A percentile compares a stretch with the other conserved stretches of the same genome.
These are phyloP conservation scores for Hibiscus mutabilis DNA, from an alignment of 345 rosid genomes.

Conservation along the genomic window DNA sequence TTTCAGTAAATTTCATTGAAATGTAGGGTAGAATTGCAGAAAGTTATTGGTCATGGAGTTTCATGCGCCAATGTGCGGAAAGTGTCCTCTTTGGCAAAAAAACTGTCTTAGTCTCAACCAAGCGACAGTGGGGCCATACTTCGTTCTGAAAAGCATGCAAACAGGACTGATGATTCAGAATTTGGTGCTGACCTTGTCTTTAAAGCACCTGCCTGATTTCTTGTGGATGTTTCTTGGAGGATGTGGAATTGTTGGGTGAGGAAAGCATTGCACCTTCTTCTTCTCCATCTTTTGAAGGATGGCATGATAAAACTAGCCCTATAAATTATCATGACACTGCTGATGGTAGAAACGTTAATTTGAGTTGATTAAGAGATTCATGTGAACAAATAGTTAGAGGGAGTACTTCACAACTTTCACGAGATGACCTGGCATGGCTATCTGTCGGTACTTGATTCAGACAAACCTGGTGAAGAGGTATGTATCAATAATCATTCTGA, in stretches of 20 bases:
- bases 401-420: conserved; percentile 69
- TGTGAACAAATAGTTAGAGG: conserved; percentile 61
- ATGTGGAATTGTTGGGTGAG: conserved; percentile 34
- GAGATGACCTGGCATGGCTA: conserved; percentile 89
- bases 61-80: conserved; percentile 43
- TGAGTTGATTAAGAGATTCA: conserved; percentile 83
- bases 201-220: conserved; percentile 66
- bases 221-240: conserved; percentile 59
- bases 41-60: conserved; percentile 55
- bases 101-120: conserved; percentile 57
- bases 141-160: conserved; percentile 27
- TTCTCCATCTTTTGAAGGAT: conserved; percentile 35
- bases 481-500: conserved; percentile 15
- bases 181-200: conserved; percentile 80
- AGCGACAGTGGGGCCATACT: conserved; percentile 22
- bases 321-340: conserved; percentile 24
- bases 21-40: conserved; percentile 71
- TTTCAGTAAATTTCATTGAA: not conserved
- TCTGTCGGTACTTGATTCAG: conserved; percentile 87
- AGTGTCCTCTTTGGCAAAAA: conserved; percentile 49
- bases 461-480: conserved; percentile 95
- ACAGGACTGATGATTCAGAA: conserved; percentile 41
- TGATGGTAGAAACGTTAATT: conserved; percentile 38
- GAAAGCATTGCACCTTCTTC: conserved; percentile 33
- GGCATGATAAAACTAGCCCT: conserved; percentile 36